Evolutionary conservation across 805 yeast species (phyloP).

Genomic region (Saccharomycopsis sp.): DNA sequence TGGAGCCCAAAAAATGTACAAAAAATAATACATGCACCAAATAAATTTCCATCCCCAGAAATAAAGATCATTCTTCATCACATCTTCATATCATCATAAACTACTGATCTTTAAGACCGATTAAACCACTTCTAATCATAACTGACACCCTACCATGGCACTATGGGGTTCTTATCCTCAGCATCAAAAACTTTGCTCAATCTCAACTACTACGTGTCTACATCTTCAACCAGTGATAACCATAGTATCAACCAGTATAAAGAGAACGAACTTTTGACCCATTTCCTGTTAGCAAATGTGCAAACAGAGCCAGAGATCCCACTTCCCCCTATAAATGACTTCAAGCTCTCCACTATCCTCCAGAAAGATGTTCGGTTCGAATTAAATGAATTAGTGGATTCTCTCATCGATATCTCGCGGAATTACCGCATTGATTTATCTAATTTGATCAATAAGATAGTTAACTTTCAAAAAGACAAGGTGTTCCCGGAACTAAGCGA

Average conservation of each 20-base stretch:
- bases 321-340: conserved; percentile 12
- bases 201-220: neutral
- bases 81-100: too few species aligned
- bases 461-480: conserved; percentile 12
- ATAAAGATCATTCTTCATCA: neutral
- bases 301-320: conserved; percentile 15
- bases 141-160: neutral
- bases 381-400: conserved; percentile 86
- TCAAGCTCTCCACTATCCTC: conserved; percentile 12
- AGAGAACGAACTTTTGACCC: conserved; percentile 2
- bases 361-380: conserved; percentile 41
- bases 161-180: conserved; percentile 4
- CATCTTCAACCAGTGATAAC: neutral
- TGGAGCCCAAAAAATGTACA: neutral
- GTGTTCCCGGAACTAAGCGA: conserved; percentile 12
- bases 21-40: neutral
- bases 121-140: neutral
- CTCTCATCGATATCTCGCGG: conserved; percentile 61
- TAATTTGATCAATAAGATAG: conserved; percentile 13
- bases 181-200: conserved; percentile 6
- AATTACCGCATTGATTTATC: conserved; percentile 25
- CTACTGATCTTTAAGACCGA: too few species aligned
- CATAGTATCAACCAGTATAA: neutral
- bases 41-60: neutral
- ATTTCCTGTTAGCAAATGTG: conserved; percentile 7